Base-by-base conservation (phyloP, 2,329 filamentous ascomycete genomes). In the Aureobasidium zeae region DNA sequence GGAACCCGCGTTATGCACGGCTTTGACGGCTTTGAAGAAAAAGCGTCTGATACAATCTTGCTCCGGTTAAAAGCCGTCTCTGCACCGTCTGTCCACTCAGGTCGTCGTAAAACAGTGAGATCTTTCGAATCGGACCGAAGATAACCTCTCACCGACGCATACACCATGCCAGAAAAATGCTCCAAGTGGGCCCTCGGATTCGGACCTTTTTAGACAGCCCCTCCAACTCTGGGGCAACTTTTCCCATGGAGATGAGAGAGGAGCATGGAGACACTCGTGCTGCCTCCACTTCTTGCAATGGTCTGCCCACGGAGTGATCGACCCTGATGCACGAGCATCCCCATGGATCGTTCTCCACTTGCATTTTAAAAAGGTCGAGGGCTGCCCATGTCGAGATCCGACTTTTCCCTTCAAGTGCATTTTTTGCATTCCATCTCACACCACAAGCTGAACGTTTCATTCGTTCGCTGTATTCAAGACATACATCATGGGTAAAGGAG, bases 401-500 rank as follows among this genome's bases (percentile, higher is more conserved):
- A 25, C 33, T 38, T 20, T 32, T 36, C 38, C 28, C 32, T 19
- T 31, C 19, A 38, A 31, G n/a, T 21, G 13, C 31, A n/a, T 38
- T 32, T 15, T 38, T 19, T 20, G 5, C 17, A 17, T 19, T 5
- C 8, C 4, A 5, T 13, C 25, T 15, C 24, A n/a, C 13, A 19
- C 19, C 10, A 13, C 5, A 13, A 35, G 19, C 17, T 4, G 13
- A 17, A n/a, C 17, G 11, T 36, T n/a, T n/a, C n/a, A 19, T 25
- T 16, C 19, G 10, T 36, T 37, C 34, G 16, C 16, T 25, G 33
- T 13, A 10, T 34, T 11, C 19, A 33, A 28, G n/a, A n/a, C n/a
- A n/a, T n/a, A n/a, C 44, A 46, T 20, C 35, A 46, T 46, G 44
- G 44, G 44, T 35, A 46, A 41, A 29, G 35, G 29, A 20, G 34